These are phyloP conservation scores for Aphanomyces invadans DNA, from an alignment of 352 stramenopile genomes.

Conservation along the genomic window DNA sequence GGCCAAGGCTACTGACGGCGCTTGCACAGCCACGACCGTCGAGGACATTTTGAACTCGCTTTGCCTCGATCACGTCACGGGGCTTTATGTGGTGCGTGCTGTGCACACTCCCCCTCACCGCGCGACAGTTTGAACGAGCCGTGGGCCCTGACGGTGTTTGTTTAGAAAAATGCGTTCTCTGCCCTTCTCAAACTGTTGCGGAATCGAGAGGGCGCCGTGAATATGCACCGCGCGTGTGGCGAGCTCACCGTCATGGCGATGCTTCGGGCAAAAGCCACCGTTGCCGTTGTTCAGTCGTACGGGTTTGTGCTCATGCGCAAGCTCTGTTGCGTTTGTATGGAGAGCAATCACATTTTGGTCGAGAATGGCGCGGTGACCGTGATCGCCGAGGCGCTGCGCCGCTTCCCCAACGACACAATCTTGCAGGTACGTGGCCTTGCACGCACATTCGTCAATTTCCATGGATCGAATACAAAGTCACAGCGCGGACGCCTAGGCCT, in stretches of 20 bases:
- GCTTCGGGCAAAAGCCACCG: not conserved
- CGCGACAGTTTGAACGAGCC: too few species aligned
- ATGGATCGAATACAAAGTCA: too few species aligned
- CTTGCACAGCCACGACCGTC: not conserved
- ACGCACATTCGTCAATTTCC: not conserved
- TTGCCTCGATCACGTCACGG: conserved; percentile 8
- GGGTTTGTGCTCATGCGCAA: conserved; percentile 23
- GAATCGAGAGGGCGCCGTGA: not conserved
- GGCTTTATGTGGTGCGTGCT: conserved; percentile 11
- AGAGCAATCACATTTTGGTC: conserved; percentile 19
- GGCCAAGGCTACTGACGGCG: not conserved
- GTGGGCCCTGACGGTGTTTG: too few species aligned
- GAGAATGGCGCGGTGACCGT: conserved; percentile 15
- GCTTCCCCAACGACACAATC: conserved; percentile 19
- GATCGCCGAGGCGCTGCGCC: conserved; percentile 7
- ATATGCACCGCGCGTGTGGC: conserved; percentile 10
- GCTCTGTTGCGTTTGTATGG: conserved; percentile 6
- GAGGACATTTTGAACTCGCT: conserved; percentile 19
- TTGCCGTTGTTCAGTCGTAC: conserved; percentile 23
- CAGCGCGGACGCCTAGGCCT: too few species aligned
- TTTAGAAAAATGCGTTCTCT: conserved; percentile 23
- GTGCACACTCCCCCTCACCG: not conserved
- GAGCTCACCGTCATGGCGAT: conserved; percentile 17
- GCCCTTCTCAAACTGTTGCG: conserved; percentile 13
- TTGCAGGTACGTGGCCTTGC: conserved; percentile 17